Evolutionary conservation across 1,284 basidiomycete species (phyloP).

Genomic region (Exobasidium rhododendri): DNA sequence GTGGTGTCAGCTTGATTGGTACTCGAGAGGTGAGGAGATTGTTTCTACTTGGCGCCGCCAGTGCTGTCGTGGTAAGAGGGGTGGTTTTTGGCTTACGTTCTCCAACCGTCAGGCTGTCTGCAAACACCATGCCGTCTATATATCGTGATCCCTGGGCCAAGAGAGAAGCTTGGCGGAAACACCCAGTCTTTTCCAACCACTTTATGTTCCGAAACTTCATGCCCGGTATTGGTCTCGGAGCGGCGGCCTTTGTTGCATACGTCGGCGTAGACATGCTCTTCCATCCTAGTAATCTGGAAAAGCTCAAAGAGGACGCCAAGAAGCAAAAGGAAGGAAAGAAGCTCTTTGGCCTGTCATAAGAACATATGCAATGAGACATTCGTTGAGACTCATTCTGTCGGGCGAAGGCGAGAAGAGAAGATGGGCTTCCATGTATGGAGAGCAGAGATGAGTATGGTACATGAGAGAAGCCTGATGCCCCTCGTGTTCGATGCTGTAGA

Average conservation of each 20-base stretch:
- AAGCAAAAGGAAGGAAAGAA: conserved; percentile 27
- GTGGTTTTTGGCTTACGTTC: too few relatives aligned
- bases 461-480: too few relatives aligned
- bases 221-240: conserved; percentile 49
- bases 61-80: too few relatives aligned
- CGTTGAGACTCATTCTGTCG: too few relatives aligned
- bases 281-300: conserved; percentile 47
- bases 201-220: conserved; percentile 49
- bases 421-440: too few relatives aligned
- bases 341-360: neutral
- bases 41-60: too few relatives aligned
- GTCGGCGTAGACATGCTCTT: conserved; percentile 36
- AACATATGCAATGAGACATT: neutral
- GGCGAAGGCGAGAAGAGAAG: too few relatives aligned
- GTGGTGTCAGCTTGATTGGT: too few relatives aligned
- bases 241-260: conserved; percentile 39
- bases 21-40: too few relatives aligned
- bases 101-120: too few relatives aligned
- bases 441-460: too few relatives aligned
- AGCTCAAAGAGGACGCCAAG: conserved; percentile 47
- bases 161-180: conserved; percentile 54
- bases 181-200: conserved; percentile 51
- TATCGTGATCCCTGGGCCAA: conserved; percentile 54
- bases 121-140: conserved; percentile 37
- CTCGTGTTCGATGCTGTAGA: too few relatives aligned